Base-by-base conservation (phyloP, 768 basidiomycete genomes). In the Boletus pseudopeckii region DNA sequence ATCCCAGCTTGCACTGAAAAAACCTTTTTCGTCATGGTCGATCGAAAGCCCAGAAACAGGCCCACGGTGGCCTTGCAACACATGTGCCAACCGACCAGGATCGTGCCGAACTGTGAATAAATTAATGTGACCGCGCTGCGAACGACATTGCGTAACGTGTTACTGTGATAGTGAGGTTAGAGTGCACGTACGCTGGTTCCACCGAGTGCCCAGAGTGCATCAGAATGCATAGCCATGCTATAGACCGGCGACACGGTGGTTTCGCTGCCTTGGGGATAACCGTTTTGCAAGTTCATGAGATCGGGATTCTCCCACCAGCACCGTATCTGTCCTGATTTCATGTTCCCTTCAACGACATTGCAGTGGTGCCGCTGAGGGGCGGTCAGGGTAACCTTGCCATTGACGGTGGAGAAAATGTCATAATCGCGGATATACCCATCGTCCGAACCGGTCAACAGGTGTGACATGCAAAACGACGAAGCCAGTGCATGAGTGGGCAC, bases 1-100 rank as follows among this genome's bases (percentile, higher is more conserved):
- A 66, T 98, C 97, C 95, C 96, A 98, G 18, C 92, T 87, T 6
- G 91, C 94, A 65, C 92, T 95, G 62, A 93, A 86, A 58, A 94
- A 82, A 0, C 86, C 82, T 59, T 88, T 88, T 69, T 98, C 92
- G 54, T 90, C 85, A 57, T 88, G 81, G 55, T 85, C 79, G 59
- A 99, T 74, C 1, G 85, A 78, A 51, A 99, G 75, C n/a, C 86
- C 85, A 41, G 95, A 96, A 17, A 99, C 84, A 24, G 91, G 87
- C 3, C 86, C 84, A 47, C 80, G 79, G 65, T 96, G 93, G 1
- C 86, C 88, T 51, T 77, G 77, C 26, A 71, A 26, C 10, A 82
- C 79, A 73, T 90, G 85, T 45, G 81, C 77, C 17, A 88, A 72
- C 53, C 81, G 82, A 43, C 96, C 96, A 45, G 95, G 91, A 43